phyloP scores from a whole-genome alignment of 306 rosid genomes.

The Mimosa pudica region DNA sequence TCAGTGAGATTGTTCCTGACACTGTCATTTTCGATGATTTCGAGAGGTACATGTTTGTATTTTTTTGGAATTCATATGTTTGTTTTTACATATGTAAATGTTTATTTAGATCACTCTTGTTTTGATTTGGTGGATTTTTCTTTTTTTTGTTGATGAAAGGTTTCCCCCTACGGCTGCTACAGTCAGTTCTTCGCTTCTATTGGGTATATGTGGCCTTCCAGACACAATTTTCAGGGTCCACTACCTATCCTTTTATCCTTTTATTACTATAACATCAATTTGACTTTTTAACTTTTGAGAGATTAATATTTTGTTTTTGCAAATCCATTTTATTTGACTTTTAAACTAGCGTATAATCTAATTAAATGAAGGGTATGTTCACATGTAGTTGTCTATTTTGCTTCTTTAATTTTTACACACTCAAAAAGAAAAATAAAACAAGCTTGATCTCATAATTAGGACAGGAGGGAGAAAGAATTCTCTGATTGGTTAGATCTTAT shows the following conservation, averaged over 20 bases:
- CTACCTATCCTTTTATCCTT: constrained; percentile 18
- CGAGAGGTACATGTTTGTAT: constrained; percentile 46
- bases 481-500: constrained; percentile 2
- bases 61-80: not conserved
- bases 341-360: no score
- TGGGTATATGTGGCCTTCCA: constrained; percentile 95
- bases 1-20: constrained; percentile 98
- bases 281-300: no score
- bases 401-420: no score
- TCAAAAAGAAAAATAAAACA: no score
- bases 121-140: not conserved
- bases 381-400: no score
- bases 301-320: no score
- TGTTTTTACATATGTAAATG: no score
- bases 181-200: constrained; percentile 87
- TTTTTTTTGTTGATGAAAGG: constrained; percentile 44
- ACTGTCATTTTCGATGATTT: constrained; percentile 96
- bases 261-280: no score
- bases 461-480: no score
- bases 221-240: constrained; percentile 87
- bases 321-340: no score
- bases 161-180: constrained; percentile 99
- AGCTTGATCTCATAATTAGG: no score
- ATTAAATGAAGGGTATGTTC: no score
- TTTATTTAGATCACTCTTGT: not conserved